These are phyloP conservation scores for Saccharomycopsis fermentans DNA, from an alignment of 805 yeast species.

Conservation along the genomic window DNA sequence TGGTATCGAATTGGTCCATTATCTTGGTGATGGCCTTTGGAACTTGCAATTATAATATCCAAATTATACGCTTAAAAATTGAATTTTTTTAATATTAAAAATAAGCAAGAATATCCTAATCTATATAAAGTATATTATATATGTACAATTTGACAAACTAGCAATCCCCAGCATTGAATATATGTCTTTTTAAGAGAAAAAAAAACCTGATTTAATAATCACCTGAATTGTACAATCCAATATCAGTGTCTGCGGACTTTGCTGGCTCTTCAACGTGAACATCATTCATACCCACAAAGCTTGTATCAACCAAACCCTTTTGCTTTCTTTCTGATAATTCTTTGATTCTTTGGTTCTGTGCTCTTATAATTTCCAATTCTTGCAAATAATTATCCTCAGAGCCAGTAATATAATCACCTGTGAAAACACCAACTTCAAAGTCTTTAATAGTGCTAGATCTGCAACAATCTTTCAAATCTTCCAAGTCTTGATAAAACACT, in stretches of 20 bases:
- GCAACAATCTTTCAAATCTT: slow-evolving; percentile 79
- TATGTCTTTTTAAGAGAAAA: not conserved
- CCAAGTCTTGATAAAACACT: slow-evolving; percentile 78
- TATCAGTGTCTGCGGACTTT: slow-evolving; percentile 28
- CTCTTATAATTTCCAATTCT: slow-evolving; percentile 76
- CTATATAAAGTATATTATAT: not conserved
- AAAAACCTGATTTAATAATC: slow-evolving; percentile 31
- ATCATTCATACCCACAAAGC: not conserved
- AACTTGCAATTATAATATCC: slow-evolving; percentile 28
- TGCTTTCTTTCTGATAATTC: slow-evolving; percentile 34
- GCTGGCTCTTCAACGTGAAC: not conserved
- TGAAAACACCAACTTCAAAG: slow-evolving; percentile 95
- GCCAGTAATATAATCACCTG: slow-evolving; percentile 93
- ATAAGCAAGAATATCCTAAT: not conserved
- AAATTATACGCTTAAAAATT: not conserved
- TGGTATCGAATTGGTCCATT: slow-evolving; percentile 76
- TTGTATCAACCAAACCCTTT: slow-evolving; percentile 4
- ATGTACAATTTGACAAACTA: not conserved
- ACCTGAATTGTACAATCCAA: slow-evolving; percentile 50
- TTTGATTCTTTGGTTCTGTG: slow-evolving; percentile 53
- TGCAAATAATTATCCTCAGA: slow-evolving; percentile 72
- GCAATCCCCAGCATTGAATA: not conserved
- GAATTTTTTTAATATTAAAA: too few relatives aligned
- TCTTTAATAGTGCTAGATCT: slow-evolving; percentile 33
- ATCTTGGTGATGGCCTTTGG: slow-evolving; percentile 88